Base-by-base conservation (phyloP, 805 yeast species). In the Crinitomyces ghanaensis region DNA sequence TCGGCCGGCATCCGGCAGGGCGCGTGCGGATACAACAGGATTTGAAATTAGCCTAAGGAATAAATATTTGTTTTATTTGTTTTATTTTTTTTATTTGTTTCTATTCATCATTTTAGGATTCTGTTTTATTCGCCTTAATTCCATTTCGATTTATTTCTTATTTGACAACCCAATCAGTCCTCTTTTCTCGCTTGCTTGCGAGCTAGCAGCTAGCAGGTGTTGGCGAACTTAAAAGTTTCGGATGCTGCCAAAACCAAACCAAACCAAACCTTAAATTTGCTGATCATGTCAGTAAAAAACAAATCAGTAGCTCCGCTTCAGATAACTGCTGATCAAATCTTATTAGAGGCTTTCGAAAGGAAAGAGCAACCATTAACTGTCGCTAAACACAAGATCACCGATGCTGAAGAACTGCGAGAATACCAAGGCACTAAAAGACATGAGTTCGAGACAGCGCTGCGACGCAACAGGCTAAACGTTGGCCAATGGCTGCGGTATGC, bases 401-500 rank as follows among this genome's bases (percentile, higher is more conserved):
- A 88, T 54, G 51, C 78, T 5, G 95, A 84, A 43, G 97, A 88
- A 57, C 65, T 82, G 12, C 65, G 68, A 29, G 88, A 83, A 43
- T 67, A 59, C 38, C 95, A 84, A 51, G 66, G 78, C 17, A 62
- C 85, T 17, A 83, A 80, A 45, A 62, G 98, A 39, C 67, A 70
- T 21, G 95, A 82, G 44, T 88, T 65, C 51, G 97, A 91, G 56
- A 76, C 76, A 43, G 93, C 86, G n/a, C 58, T 91, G 34, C 72
- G 91, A 45, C 68, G 91, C 44, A 88, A 88, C 51, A 61, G 94
- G 38, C 68, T 78, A 22, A 85, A 84, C 48, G 65, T 70, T 48
- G 78, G 83, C 2, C 94, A 85, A 51, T 91, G 97, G 95, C 66
- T 83, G 51, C 63, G 95, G 36, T 91, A 88, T 54, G 97, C 95